These are phyloP conservation scores for Erythrobasidium yunnanense DNA, from an alignment of 768 basidiomycete species.

Conservation along the genomic window DNA sequence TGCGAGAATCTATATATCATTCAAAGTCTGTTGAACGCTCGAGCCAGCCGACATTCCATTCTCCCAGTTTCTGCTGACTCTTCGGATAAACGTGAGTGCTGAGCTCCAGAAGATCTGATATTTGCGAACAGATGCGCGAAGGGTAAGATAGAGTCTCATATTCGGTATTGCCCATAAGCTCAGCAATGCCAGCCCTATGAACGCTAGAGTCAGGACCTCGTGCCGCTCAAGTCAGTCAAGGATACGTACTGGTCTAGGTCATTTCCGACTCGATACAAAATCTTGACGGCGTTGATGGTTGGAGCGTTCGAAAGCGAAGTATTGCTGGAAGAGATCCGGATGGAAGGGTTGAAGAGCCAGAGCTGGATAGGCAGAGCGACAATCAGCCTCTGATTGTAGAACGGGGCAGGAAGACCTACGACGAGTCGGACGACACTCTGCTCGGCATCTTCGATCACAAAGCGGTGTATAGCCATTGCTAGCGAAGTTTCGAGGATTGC, in stretches of 20 bases:
- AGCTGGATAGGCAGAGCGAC: constrained; percentile 47
- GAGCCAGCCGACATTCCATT: constrained; percentile 41
- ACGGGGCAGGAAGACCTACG: constrained; percentile 46
- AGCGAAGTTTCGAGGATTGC: constrained; percentile 85
- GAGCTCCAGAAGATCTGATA: constrained; percentile 61
- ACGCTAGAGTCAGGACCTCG: not conserved
- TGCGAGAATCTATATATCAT: no score
- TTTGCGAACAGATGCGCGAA: constrained; percentile 58
- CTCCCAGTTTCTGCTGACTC: constrained; percentile 38
- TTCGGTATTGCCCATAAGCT: constrained; percentile 63
- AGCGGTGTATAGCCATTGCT: constrained; percentile 87
- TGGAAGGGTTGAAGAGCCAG: constrained; percentile 87
- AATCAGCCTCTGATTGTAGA: not conserved
- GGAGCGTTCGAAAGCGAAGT: not conserved
- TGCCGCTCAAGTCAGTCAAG: not conserved
- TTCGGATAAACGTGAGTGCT: constrained; percentile 48
- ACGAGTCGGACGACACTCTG: constrained; percentile 65
- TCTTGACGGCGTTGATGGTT: constrained; percentile 1
- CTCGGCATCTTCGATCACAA: constrained; percentile 77
- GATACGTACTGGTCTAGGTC: constrained; percentile 42
- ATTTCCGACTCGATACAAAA: constrained; percentile 47
- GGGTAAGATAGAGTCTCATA: constrained; percentile 82
- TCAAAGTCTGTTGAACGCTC: constrained; percentile 34
- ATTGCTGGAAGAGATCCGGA: constrained; percentile 58
- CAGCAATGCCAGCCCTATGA: constrained; percentile 9